These are phyloP conservation scores for Maudiozyma serrabonitensis DNA, from an alignment of 805 yeast genomes.

Conservation along the genomic window DNA sequence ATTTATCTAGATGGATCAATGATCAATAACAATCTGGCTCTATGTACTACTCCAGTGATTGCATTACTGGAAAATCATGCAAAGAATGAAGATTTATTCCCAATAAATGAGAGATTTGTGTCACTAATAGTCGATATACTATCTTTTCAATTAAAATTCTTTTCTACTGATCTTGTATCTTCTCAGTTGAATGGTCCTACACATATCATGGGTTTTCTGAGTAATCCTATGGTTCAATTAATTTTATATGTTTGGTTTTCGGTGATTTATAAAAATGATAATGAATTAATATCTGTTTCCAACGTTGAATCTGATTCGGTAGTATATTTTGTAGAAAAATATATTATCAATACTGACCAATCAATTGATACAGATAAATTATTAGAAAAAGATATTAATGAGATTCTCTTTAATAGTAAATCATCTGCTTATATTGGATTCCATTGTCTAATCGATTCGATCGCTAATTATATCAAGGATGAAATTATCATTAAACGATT, in stretches of 20 bases:
- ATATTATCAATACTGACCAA: slow-evolving; percentile 8
- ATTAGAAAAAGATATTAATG: slow-evolving; percentile 9
- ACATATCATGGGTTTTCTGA: slow-evolving; percentile 8
- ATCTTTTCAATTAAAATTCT: slow-evolving; percentile 11
- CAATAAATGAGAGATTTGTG: slow-evolving; percentile 6
- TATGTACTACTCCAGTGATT: slow-evolving; percentile 14
- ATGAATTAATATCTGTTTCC: neutral
- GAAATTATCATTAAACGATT: slow-evolving; percentile 10
- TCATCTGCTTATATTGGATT: slow-evolving; percentile 10
- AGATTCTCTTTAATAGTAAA: slow-evolving; percentile 9
- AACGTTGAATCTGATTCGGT: slow-evolving; percentile 7
- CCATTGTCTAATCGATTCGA: slow-evolving; percentile 7
- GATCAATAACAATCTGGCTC: slow-evolving; percentile 15
- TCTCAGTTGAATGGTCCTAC: slow-evolving; percentile 2
- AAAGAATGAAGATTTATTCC: slow-evolving; percentile 1
- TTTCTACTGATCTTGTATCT: slow-evolving; percentile 6
- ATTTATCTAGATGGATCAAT: slow-evolving; percentile 7
- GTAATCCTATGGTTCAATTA: slow-evolving; percentile 17
- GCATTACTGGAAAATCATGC: slow-evolving; percentile 1
- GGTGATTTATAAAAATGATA: slow-evolving; percentile 5
- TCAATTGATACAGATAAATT: slow-evolving; percentile 10
- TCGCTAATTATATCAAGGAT: slow-evolving; percentile 8
- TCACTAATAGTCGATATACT: slow-evolving; percentile 13
- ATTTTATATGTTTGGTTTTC: slow-evolving; percentile 17
- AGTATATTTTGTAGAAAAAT: slow-evolving; percentile 10